phyloP scores from a whole-genome alignment of 2,329 filamentous ascomycete species.

The Tetracladium maxilliforme region DNA sequence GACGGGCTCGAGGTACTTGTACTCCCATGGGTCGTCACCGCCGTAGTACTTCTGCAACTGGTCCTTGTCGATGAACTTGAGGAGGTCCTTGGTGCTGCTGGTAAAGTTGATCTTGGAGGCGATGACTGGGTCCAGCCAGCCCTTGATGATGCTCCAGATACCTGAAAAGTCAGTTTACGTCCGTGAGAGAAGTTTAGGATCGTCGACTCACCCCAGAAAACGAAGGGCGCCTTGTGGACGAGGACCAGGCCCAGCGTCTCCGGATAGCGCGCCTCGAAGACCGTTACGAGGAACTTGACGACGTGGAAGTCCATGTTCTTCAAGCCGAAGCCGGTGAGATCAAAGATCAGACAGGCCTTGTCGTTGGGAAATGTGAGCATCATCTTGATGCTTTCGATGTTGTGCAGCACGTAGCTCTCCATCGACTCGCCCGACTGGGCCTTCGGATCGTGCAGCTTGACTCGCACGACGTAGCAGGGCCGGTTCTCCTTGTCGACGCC shows the following conservation, averaged over 20 bases:
- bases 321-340: slow-evolving; percentile 56
- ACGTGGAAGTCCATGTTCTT: slow-evolving; percentile 67
- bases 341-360: slow-evolving; percentile 39
- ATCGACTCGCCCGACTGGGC: slow-evolving; percentile 17
- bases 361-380: slow-evolving; percentile 7
- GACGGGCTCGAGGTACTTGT: slow-evolving; percentile 46
- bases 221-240: slow-evolving; percentile 62
- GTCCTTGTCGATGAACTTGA: slow-evolving; percentile 39
- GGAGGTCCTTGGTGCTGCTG: slow-evolving; percentile 43
- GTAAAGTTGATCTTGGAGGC: slow-evolving; percentile 60
- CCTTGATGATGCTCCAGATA: slow-evolving; percentile 49
- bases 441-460: slow-evolving; percentile 15
- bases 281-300: slow-evolving; percentile 68
- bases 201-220: slow-evolving; percentile 34
- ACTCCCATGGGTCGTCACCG: slow-evolving; percentile 51
- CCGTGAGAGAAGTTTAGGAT: no score
- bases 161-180: slow-evolving; percentile 10
- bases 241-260: slow-evolving; percentile 57
- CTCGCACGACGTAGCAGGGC: slow-evolving; percentile 20
- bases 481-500: slow-evolving; percentile 18
- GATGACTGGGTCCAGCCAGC: slow-evolving; percentile 65
- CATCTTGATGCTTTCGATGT: slow-evolving; percentile 20
- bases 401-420: slow-evolving; percentile 21
- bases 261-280: slow-evolving; percentile 66
- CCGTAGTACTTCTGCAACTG: slow-evolving; percentile 49